Evolutionary conservation across 345 rosid genomes (phyloP), one percentile per base, ranked within the genome.

Genomic region (Eucalyptus pumila): DNA sequence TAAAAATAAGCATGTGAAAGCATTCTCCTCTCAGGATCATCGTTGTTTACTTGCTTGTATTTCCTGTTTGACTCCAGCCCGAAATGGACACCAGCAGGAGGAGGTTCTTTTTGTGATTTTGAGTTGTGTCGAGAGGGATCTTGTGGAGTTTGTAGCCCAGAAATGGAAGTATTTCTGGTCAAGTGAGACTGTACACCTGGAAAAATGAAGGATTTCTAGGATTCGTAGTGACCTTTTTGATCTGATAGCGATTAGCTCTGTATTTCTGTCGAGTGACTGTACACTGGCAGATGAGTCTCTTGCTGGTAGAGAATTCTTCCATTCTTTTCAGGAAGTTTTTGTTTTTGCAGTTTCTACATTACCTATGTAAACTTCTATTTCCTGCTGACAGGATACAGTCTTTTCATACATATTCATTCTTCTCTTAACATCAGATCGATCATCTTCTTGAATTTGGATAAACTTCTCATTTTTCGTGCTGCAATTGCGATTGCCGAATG

Each of bases 71-170:
- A 87, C 87, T 56, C 47, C 85, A 96, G 99, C 95, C 98, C 86
- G 98, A 97, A 90, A 97, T 98, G 99, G 98, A 96, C 90, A 97
- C 98, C 9, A 98, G 98, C 95, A 91, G 98, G 87, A 95, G 99
- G 90, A 95, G 99, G 90, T 98, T 98, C 93, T 98, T 98, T 95
- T 89, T 98, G 89, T 97, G 94, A 95, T 87, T 45, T 89, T 76
- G 85, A 76, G 85, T 76, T 40, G 15, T 40, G 85, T 76, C 42
- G 5, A 40, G 85, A 40, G 85, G 23, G 85, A 40, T 12, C 85
- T 11, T 40, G 30, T 44, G 47, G 85, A 40, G 47, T 76, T 76
- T 40, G 9, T 21, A 76, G 30, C 85, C 85, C 85, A 76, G 85
- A 40, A 76, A 76, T 72, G 4, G 40, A 76, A 44, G 85, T 76